Evolutionary conservation across 441 rosid genomes (phyloP), one percentile per base, ranked within the genome.

Genomic region (Rhodomyrtus psidioides): DNA sequence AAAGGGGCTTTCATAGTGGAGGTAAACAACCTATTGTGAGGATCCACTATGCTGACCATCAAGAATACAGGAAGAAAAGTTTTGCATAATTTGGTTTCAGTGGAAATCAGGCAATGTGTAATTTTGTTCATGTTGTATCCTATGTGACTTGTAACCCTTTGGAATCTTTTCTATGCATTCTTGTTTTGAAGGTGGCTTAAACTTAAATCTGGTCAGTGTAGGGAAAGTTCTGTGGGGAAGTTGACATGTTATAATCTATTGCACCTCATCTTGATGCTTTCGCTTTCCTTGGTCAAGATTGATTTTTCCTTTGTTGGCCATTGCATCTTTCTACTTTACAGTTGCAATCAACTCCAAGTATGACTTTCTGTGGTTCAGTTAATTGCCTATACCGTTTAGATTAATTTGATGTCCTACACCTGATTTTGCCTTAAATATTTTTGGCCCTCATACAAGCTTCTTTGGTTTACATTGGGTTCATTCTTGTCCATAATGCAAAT

Each of bases 391-490:
- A 10, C 0, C 1, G 2, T 26, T 0, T 70, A 21, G n/a, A 39
- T 70, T 70, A 70, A 70, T 39, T 70, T 3, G 49, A 70, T 21
- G 79, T 39, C 8, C n/a, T 70, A 21, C 26, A 9, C 79, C n/a
- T 34, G 15, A 65, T 65, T 2, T 49, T 65, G 79, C n/a, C 49
- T 65, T 65, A 30, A 17, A 65, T 65, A 21, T 34, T 19, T 65
- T 65, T 65, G 1, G 26, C 44, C 14, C 0, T 0, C 76, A 39
- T 3, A 65, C 2, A 12, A 19, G 26, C 26, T 19, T 34, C 76
- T 30, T 34, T 19, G 79, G 44, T 39, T 34, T 65, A 21, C n/a
- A 70, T 21, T 39, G 10, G 79, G 79, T 39, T 65, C 26, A 65
- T 65, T 39, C 79, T 0, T 70, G 49, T 34, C 49, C 15, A 70